Base-by-base conservation (phyloP, 176 grass and related monocot species). In the Musa schizocarpa region DNA sequence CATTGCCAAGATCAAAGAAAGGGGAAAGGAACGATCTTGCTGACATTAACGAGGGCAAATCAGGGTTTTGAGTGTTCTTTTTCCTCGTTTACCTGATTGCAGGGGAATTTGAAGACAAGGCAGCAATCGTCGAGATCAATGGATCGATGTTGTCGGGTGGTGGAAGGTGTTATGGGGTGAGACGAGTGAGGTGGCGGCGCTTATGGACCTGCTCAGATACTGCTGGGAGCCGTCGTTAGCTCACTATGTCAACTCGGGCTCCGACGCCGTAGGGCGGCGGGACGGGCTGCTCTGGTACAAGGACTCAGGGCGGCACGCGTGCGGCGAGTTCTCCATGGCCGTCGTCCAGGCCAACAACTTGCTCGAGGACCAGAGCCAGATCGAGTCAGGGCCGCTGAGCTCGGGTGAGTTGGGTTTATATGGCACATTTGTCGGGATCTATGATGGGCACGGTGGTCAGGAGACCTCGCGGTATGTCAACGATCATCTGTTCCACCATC, bases 241-340 rank as follows among this genome's bases (percentile, higher is more conserved):
- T 79, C 67, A 75, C 5, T 79, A 79, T 43, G 76, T 57, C 53
- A 43, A 43, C 73, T 66, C 54, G 29, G 80, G 72, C 25, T 83
- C 86, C 69, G 88, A 94, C 49, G 88, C 74, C 2, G 69, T 77
- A 11, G 92, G 88, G 4, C 86, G 81, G 78, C 86, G 84, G 65
- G 88, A 91, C 21, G 92, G 92, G 11, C 92, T 96, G 13, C 82
- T 96, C 19, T 91, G 92, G 88, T 89, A 92, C 86, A 96, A 96
- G 80, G 92, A 96, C 76, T 72, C 82, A 17, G 88, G 92, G 0
- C 92, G 78, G 52, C 84, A 91, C 50, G 83, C 76, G 54, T 71
- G 71, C 13, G 84, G 92, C 11, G 92, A 96, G 71, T 96, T 91
- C 84, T 96, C 92, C 7, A 96, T 96, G 92, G 88, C 92, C 17